Evolutionary conservation across 116 monocot genomes (phyloP).

Genomic region (Cymodocea nodosa): DNA sequence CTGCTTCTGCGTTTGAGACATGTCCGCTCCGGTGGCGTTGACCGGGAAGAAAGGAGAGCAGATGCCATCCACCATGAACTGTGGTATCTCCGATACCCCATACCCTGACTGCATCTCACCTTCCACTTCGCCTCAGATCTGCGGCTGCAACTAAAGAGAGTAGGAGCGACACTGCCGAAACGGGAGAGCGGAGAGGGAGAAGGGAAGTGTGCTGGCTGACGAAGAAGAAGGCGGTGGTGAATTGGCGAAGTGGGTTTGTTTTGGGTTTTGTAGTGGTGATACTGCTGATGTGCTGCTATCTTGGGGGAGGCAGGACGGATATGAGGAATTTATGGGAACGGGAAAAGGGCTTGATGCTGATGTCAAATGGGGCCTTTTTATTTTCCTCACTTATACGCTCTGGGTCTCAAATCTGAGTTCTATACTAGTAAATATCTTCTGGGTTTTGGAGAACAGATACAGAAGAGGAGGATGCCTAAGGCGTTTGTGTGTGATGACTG

Average conservation of each 20-base stretch:
- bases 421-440: not conserved
- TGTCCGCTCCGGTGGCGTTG: conserved; percentile 1
- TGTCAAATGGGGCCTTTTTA: not conserved
- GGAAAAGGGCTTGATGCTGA: not conserved
- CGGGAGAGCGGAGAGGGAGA: not conserved
- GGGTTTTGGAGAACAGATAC: no score
- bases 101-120: conserved; percentile 24
- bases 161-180: no score
- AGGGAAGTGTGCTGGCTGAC: not conserved
- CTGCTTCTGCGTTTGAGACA: not conserved
- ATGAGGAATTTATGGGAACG: not conserved
- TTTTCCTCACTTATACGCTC: not conserved
- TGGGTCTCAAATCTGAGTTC: not conserved
- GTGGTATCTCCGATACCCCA: conserved; percentile 27
- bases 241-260: not conserved
- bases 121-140: not conserved
- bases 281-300: not conserved
- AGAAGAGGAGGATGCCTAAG: no score
- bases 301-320: not conserved
- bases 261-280: not conserved
- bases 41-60: conserved; percentile 18
- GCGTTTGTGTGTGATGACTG: not conserved
- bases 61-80: conserved; percentile 21
- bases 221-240: not conserved
- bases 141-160: no score